phyloP scores from a whole-genome alignment of 2,329 filamentous ascomycete genomes.

The Sarocladium strictum region DNA sequence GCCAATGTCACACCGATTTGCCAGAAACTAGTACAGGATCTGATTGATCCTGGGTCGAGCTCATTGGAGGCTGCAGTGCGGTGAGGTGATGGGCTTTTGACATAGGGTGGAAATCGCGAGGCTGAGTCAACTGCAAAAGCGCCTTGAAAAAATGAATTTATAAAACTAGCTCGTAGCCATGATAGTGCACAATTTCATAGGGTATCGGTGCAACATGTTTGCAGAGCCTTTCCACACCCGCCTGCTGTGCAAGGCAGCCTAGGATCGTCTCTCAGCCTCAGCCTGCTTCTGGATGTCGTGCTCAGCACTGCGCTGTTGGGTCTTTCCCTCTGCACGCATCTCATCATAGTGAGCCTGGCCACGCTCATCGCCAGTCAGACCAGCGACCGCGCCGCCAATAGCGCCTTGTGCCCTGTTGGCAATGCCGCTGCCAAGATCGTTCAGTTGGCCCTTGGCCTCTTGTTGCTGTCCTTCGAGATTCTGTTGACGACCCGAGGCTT shows the following conservation, averaged over 20 bases:
- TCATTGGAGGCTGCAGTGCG: no score
- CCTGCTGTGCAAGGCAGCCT: background rate
- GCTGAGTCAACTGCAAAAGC: no score
- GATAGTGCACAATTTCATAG: constrained; percentile 8
- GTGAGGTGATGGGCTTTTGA: no score
- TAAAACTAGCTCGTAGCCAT: background rate
- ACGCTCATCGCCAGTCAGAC: constrained; percentile 62
- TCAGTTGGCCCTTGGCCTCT: constrained; percentile 77
- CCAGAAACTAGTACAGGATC: no score
- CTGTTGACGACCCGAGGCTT: constrained; percentile 68
- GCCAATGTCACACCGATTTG: no score
- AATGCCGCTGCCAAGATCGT: constrained; percentile 62
- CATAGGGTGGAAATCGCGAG: no score
- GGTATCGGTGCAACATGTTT: constrained; percentile 9
- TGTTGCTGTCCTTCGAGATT: constrained; percentile 74
- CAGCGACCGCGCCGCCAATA: constrained; percentile 65
- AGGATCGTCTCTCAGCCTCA: constrained; percentile 30
- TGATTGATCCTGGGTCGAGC: no score
- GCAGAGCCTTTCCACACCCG: background rate
- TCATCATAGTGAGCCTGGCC: constrained; percentile 60
- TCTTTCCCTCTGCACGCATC: constrained; percentile 78
- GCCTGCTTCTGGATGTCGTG: constrained; percentile 70
- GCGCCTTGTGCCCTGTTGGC: constrained; percentile 63
- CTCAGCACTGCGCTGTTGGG: constrained; percentile 76
- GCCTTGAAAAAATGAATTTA: background rate